phyloP scores from a whole-genome alignment of 495 filamentous ascomycete genomes.

The Lophiotrema nucula region DNA sequence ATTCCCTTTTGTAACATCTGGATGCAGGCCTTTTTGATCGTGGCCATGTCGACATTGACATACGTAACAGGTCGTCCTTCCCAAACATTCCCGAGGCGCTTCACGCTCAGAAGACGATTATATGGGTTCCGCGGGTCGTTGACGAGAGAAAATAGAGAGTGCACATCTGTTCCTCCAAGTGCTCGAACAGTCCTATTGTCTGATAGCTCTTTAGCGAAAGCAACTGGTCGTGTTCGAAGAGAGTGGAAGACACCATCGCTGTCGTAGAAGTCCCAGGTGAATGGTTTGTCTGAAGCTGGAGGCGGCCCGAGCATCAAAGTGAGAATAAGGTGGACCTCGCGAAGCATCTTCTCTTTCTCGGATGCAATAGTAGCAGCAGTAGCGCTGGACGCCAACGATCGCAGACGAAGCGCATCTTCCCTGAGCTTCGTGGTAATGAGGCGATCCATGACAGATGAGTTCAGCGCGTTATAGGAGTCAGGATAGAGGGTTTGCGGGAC shows the following conservation, averaged over 20 bases:
- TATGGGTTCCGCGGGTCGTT: slow-evolving; percentile 80
- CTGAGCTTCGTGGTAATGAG: slow-evolving; percentile 84
- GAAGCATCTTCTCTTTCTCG: slow-evolving; percentile 68
- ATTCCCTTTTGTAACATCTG: slow-evolving; percentile 70
- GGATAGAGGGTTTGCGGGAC: slow-evolving; percentile 78
- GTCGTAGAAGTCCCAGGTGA: slow-evolving; percentile 77
- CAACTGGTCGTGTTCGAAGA: slow-evolving; percentile 47
- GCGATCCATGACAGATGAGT: slow-evolving; percentile 65
- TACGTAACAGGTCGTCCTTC: slow-evolving; percentile 71
- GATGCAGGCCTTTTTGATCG: slow-evolving; percentile 69
- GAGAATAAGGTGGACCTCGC: slow-evolving; percentile 73
- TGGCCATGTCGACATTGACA: slow-evolving; percentile 73
- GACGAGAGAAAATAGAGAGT: slow-evolving; percentile 71
- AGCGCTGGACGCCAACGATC: slow-evolving; percentile 46
- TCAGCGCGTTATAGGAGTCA: slow-evolving; percentile 72
- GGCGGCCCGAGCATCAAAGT: slow-evolving; percentile 77
- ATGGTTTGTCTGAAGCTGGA: slow-evolving; percentile 61
- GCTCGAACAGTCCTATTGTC: slow-evolving; percentile 48
- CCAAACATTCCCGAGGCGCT: slow-evolving; percentile 74
- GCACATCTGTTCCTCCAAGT: slow-evolving; percentile 52
- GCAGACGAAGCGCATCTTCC: slow-evolving; percentile 69
- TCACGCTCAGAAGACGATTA: slow-evolving; percentile 67
- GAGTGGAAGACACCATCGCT: slow-evolving; percentile 61
- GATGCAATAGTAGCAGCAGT: slow-evolving; percentile 44
- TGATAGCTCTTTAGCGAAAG: slow-evolving; percentile 63